Evolutionary conservation across 192 early-diverging fungal genomes (phyloP).

Genomic region (Chytriomyces sp.): DNA sequence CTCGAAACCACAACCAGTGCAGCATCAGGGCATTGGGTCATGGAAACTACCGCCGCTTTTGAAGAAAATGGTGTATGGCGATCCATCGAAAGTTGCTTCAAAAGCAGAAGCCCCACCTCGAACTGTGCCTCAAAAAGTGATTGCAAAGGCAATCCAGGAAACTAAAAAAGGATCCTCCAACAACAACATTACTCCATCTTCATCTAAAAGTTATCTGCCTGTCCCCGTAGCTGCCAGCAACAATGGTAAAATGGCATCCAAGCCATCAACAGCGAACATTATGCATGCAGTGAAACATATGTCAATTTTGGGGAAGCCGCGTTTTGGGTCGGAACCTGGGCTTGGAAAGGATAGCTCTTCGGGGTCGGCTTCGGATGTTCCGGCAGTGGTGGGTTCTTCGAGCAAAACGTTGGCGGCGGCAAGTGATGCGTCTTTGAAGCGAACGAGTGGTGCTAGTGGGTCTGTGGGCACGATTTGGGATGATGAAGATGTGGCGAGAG

Average conservation of each 20-base stretch:
- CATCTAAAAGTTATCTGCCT: slow-evolving; percentile 1
- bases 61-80: slow-evolving; percentile 28
- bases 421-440: background rate
- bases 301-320: slow-evolving; percentile 4
- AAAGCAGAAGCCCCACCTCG: background rate
- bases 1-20: background rate
- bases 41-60: slow-evolving; percentile 27
- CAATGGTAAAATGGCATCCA: background rate
- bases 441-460: background rate
- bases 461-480: slow-evolving; percentile 20
- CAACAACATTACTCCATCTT: background rate
- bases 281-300: slow-evolving; percentile 23
- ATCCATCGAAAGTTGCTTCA: background rate
- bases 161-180: background rate
- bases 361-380: background rate
- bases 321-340: slow-evolving; percentile 21
- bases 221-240: background rate
- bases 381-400: background rate
- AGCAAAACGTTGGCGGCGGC: slow-evolving; percentile 12
- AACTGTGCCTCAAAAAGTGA: background rate
- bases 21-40: background rate
- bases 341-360: background rate
- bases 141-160: background rate
- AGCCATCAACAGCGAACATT: slow-evolving; percentile 24
- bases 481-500: slow-evolving; percentile 23